phyloP scores from a whole-genome alignment of 768 basidiomycete species.

The Peribolospora baueri region DNA sequence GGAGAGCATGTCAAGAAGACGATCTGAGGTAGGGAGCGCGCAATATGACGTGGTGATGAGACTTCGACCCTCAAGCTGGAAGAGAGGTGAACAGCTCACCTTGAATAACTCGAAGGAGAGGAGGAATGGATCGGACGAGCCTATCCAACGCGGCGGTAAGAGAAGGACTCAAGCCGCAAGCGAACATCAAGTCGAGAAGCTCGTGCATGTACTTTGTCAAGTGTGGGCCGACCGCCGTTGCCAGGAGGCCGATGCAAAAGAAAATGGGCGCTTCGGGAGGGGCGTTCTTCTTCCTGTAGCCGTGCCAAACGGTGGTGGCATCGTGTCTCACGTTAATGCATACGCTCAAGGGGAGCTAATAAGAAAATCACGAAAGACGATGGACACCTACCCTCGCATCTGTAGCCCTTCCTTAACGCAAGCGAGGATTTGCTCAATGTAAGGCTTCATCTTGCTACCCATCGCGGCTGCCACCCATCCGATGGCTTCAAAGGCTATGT shows the following conservation, averaged over 20 bases:
- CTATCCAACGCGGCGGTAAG: constrained; percentile 58
- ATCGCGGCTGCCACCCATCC: constrained; percentile 83
- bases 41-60: not conserved
- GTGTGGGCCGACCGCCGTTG: constrained; percentile 81
- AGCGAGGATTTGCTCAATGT: constrained; percentile 69
- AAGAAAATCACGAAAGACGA: not conserved
- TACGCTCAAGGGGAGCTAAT: not conserved
- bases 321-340: not conserved
- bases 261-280: constrained; percentile 87
- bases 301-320: not conserved
- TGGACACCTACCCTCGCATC: constrained; percentile 43
- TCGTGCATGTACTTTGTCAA: constrained; percentile 88
- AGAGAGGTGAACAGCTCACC: constrained; percentile 24
- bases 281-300: constrained; percentile 47
- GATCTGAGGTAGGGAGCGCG: constrained; percentile 30
- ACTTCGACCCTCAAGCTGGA: not conserved
- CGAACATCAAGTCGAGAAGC: constrained; percentile 87
- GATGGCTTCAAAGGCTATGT: constrained; percentile 72
- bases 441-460: constrained; percentile 82
- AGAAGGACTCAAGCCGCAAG: constrained; percentile 73
- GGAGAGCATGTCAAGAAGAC: constrained; percentile 65
- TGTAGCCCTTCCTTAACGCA: constrained; percentile 77
- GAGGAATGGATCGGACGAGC: constrained; percentile 63
- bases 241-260: constrained; percentile 91
- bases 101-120: constrained; percentile 75